Conservation (phyloP, 2,329 filamentous ascomycete genomes). For the Botrytis fabae region DNA sequence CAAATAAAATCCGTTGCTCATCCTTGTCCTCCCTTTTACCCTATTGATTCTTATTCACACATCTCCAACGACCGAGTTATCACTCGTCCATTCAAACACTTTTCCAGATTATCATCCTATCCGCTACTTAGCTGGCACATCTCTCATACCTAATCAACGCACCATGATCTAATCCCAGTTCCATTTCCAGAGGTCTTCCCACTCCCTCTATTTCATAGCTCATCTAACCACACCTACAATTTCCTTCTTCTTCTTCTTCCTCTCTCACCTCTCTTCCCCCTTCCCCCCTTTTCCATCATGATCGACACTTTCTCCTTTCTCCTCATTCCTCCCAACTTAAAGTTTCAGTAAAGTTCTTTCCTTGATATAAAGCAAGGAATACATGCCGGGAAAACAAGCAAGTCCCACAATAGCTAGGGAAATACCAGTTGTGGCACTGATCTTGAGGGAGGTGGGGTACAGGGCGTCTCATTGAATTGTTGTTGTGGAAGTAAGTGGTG, state of each 20-base stretch:
- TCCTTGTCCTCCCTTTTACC: neutral
- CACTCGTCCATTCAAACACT: neutral
- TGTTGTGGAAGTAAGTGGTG: neutral
- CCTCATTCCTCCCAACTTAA: neutral
- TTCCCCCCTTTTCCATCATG: neutral
- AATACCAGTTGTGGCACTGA: neutral
- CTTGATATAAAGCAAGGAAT: neutral
- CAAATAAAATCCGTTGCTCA: neutral
- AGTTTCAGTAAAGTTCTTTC: neutral
- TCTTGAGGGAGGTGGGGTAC: neutral
- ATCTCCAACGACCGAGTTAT: too few relatives aligned
- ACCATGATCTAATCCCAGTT: neutral
- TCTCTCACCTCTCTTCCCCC: neutral
- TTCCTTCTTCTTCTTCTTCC: neutral
- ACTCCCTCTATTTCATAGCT: constrained; percentile 1
- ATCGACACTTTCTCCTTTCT: too few relatives aligned
- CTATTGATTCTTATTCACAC: neutral
- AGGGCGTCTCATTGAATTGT: neutral
- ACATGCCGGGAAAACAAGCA: neutral
- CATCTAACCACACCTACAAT: neutral
- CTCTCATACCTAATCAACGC: constrained; percentile 4
- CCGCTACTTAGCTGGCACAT: neutral
- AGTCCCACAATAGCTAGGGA: neutral
- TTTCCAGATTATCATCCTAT: neutral
- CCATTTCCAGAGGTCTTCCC: neutral